A percentile compares a stretch with the other conserved stretches of the same genome.
These are phyloP conservation scores for Cutaneotrichosporon curvatum DNA, from an alignment of 1,284 basidiomycete species.

Conservation along the genomic window DNA sequence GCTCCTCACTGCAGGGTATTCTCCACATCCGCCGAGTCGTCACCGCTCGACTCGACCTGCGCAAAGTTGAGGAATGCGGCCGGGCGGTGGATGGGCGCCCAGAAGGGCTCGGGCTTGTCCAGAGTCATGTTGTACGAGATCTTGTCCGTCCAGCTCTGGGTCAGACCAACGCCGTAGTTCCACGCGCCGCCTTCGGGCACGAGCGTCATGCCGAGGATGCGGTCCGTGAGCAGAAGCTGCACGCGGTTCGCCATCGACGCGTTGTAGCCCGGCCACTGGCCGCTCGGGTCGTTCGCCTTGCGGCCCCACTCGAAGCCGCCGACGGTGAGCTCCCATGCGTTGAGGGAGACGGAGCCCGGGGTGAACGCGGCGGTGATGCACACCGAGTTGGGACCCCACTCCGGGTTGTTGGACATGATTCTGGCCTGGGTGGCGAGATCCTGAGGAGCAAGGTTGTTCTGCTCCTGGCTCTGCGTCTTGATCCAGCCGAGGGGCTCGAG, in stretches of 20 bases:
- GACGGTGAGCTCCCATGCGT: slow-evolving; percentile 81
- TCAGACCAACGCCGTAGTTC: slow-evolving; percentile 89
- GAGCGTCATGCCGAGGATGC: slow-evolving; percentile 82
- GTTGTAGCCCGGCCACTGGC: slow-evolving; percentile 86
- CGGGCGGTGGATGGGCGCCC: slow-evolving; percentile 87
- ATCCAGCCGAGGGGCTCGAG: slow-evolving; percentile 96
- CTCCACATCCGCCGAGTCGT: slow-evolving; percentile 84
- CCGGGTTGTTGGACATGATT: slow-evolving; percentile 90
- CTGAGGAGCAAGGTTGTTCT: slow-evolving; percentile 82
- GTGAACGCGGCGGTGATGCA: slow-evolving; percentile 95
- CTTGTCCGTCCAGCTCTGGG: slow-evolving; percentile 81
- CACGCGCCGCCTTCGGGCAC: slow-evolving; percentile 85
- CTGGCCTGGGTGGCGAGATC: slow-evolving; percentile 96
- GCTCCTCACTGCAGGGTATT: slow-evolving; percentile 45
- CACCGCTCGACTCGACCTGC: slow-evolving; percentile 57
- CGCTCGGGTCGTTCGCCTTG: slow-evolving; percentile 80
- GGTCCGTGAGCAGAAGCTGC: slow-evolving; percentile 88
- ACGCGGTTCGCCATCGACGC: slow-evolving; percentile 96
- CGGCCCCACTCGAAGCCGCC: slow-evolving; percentile 98
- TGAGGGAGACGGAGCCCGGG: slow-evolving; percentile 91
- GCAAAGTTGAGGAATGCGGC: slow-evolving; percentile 89
- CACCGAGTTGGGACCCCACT: slow-evolving; percentile 89
- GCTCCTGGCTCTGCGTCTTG: slow-evolving; percentile 87
- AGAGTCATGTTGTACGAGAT: slow-evolving; percentile 79
- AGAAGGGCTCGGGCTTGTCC: slow-evolving; percentile 88